Evolutionary conservation across 140 eudicot genomes (phyloP), one percentile per base, ranked within the genome.

Genomic region (Stevia rebaudiana): DNA sequence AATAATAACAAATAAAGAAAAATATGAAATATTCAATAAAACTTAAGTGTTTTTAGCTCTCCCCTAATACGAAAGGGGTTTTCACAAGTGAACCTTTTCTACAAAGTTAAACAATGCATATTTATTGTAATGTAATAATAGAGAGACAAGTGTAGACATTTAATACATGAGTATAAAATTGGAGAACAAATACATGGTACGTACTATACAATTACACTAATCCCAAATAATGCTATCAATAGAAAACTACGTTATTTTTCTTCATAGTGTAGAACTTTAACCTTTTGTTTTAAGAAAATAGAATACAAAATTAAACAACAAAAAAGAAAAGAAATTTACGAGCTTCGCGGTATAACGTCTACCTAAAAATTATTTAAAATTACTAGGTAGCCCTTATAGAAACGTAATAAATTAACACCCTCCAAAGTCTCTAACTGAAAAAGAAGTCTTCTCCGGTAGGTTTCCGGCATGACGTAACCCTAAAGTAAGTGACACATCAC

Each of bases 401-500:
- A 64, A 40, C 12, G 10, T 12, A 59, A 50, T 41, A 58, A 52
- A 65, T 54, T 24, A 84, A 65, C 79, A 67, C 41, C 79, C 84
- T 50, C 86, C 90, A 71, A 83, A 83, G 62, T 83, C 94, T 57
- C 87, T 71, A 72, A 84, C 81, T 10, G 87, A 78, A 71, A 84
- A 87, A 18, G 80, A 59, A 54, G 51, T 68, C 44, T 80, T 84
- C 73, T 91, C 96, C 76, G 96, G 95, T 52, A 78, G 49, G 76
- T 87, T 91, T 44, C 94, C 97, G 77, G 95, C 88, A 36, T 91
- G 98, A 54, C 98, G 98, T 67, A 91, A 76, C 78, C 98, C 98
- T 82, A 91, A 73, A 0, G 98, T 91, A 72, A 91, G 96, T 13
- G 96, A 91, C 65, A 91, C 96, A 31, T 91, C 96, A 59, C 98